Base-by-base conservation (phyloP, 768 basidiomycete species). In the Termitomyces sp. region DNA sequence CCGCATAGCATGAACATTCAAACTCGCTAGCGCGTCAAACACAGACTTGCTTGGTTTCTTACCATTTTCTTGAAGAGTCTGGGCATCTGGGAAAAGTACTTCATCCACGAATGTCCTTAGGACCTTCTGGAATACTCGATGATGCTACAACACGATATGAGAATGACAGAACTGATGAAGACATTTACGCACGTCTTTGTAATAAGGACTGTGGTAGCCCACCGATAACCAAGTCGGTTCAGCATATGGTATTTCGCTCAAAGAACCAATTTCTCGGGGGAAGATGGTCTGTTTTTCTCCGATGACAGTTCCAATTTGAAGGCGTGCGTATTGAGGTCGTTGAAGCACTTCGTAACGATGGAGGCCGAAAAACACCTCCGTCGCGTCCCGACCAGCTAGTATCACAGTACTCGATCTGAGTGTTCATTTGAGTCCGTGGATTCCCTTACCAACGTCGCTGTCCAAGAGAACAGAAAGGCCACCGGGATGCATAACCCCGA, bases 161-260 rank as follows among this genome's bases (percentile, higher is more conserved):
- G 24, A 18, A 54, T 24, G 12, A n/a, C 5, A 9, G 44, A 31
- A 18, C 1, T 10, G 16, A 34, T 13, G 10, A 24, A 31, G 16
- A 22, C 0, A 16, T 1, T 54, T 57, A 57, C 64, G 47, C 51
- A 66, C 62, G 26, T 67, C 59, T 52, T 51, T 64, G 50, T 64
- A 67, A 44, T 66, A 66, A 18, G 66, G 66, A 42, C 53, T 66
- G 63, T 82, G 75, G 72, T 79, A 90, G 16, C 81, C 85, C 3
- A 76, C 67, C 0, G 78, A 71, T 45, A 90, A 68, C 87, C 90
- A 93, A 16, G 82, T 84, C 2, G 91, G 88, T 65, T 93, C 92
- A 0, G 81, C 88, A 67, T 90, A 92, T 0, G 91, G 91, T 0
- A 92, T 84, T 53, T 73, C 70, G 54, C 85, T 87, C 33, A 86